These are phyloP conservation scores for Xylariales sp. DNA, from an alignment of 2,329 filamentous ascomycete species.

Conservation along the genomic window DNA sequence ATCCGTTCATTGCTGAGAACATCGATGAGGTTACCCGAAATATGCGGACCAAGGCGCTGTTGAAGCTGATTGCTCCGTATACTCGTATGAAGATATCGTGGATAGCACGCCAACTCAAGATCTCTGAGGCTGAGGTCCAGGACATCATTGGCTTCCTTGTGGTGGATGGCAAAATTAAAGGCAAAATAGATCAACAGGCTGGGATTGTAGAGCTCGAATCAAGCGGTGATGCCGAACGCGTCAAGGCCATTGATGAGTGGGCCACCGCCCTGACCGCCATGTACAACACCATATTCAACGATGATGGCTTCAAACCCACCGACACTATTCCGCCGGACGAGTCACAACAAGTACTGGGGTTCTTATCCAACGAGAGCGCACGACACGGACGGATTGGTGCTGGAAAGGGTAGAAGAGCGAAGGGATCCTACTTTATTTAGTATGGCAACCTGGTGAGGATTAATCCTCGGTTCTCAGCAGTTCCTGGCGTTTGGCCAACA, in stretches of 20 bases:
- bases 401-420: neutral
- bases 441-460: too few species aligned
- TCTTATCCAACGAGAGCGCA: neutral
- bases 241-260: conserved; percentile 70
- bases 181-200: conserved; percentile 83
- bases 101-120: conserved; percentile 84
- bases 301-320: conserved; percentile 59
- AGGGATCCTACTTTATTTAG: neutral
- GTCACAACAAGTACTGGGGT: neutral
- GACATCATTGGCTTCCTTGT: conserved; percentile 96
- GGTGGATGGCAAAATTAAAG: conserved; percentile 80
- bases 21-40: conserved; percentile 98
- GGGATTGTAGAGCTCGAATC: conserved; percentile 80
- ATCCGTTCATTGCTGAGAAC: conserved; percentile 96
- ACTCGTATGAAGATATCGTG: conserved; percentile 85
- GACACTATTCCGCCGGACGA: conserved; percentile 4
- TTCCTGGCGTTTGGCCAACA: too few species aligned
- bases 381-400: neutral
- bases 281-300: conserved; percentile 69
- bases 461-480: too few species aligned
- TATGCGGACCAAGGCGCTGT: conserved; percentile 92
- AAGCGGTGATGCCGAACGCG: conserved; percentile 67
- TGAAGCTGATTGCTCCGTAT: conserved; percentile 93
- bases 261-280: conserved; percentile 64
- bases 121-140: conserved; percentile 84